Evolutionary conservation across 176 grass and related monocot species (phyloP).

Genomic region (Alopecurus myosuroides): DNA sequence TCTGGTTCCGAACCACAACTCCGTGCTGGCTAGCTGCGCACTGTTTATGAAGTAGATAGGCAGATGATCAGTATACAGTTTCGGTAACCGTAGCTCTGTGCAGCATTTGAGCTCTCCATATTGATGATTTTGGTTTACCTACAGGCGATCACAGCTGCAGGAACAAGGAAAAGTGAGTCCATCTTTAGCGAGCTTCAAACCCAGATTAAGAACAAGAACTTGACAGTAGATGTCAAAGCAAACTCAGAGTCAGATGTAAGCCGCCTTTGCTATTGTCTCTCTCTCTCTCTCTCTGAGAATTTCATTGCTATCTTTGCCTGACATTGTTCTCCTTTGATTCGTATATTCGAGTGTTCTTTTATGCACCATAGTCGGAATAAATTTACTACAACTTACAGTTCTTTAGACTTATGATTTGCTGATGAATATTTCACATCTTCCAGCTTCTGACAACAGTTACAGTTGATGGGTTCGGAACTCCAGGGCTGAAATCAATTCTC

Average conservation of each 20-base stretch:
- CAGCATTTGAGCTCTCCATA: not conserved
- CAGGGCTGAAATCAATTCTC: conserved; percentile 66
- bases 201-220: conserved; percentile 69
- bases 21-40: not conserved
- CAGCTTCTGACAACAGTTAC: conserved; percentile 70
- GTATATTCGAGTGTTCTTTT: not conserved
- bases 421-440: conserved; percentile 11
- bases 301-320: not conserved
- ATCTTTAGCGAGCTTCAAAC: conserved; percentile 65
- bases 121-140: conserved; percentile 26
- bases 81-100: not conserved
- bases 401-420: not conserved
- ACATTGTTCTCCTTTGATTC: not conserved
- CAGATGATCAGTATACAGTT: not conserved
- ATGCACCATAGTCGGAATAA: not conserved
- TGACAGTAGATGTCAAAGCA: conserved; percentile 64
- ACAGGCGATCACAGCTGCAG: conserved; percentile 52
- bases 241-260: conserved; percentile 79
- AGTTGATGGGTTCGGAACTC: conserved; percentile 51
- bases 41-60: not conserved
- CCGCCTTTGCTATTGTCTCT: not conserved
- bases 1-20: not conserved
- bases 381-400: not conserved
- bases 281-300: not conserved
- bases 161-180: conserved; percentile 59